Conservation (phyloP, 1,284 basidiomycete genomes). For the Somion occarium region DNA sequence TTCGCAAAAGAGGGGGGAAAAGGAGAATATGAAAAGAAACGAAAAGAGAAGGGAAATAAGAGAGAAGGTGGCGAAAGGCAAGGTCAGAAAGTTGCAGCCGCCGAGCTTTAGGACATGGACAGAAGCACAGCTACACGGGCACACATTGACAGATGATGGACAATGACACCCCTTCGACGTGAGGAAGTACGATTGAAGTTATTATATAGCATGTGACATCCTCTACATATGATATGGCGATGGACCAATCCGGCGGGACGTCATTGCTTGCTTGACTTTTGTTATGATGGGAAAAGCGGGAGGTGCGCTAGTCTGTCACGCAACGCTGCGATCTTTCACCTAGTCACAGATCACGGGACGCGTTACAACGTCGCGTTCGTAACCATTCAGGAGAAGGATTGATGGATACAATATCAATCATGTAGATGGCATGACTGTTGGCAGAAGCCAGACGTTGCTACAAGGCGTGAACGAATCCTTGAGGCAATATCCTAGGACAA, state of each 20-base stretch:
- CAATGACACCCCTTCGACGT: background rate
- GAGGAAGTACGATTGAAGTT: background rate
- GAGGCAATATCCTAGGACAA: background rate
- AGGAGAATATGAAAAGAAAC: slow-evolving; percentile 10
- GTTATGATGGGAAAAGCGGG: background rate
- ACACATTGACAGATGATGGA: slow-evolving; percentile 17
- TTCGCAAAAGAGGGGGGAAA: slow-evolving; percentile 4
- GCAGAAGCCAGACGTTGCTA: slow-evolving; percentile 5
- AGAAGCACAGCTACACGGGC: slow-evolving; percentile 11
- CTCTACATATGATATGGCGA: background rate
- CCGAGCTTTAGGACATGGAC: slow-evolving; percentile 2
- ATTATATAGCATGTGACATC: background rate
- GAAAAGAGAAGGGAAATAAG: slow-evolving; percentile 5
- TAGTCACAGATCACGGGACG: background rate
- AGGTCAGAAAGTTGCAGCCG: slow-evolving; percentile 7
- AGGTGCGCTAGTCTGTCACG: background rate
- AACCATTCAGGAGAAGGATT: slow-evolving; percentile 1
- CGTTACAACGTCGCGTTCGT: background rate
- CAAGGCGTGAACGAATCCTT: background rate
- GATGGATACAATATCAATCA: slow-evolving; percentile 11
- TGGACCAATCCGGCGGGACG: background rate
- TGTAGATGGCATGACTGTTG: slow-evolving; percentile 5
- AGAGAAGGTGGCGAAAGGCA: slow-evolving; percentile 9
- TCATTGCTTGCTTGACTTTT: background rate
- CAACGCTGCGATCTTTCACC: background rate